A percentile compares a stretch with the other conserved stretches of the same genome.
Evolutionary conservation across 768 basidiomycete genomes (phyloP).

Genomic region (Lenzites betulinus): DNA sequence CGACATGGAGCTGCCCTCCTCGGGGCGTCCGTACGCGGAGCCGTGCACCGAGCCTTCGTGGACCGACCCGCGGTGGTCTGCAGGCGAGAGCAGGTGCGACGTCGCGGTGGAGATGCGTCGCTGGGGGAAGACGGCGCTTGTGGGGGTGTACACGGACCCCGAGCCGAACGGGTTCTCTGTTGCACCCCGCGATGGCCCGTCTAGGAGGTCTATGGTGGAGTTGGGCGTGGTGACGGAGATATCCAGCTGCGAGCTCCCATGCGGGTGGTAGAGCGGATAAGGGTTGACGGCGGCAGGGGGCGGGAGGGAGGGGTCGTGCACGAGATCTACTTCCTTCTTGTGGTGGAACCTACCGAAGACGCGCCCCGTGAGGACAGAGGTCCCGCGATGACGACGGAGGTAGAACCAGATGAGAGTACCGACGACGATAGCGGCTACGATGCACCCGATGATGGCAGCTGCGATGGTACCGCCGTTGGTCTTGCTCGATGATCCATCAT

Average conservation of each 20-base stretch:
- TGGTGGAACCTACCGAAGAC: slow-evolving; percentile 14
- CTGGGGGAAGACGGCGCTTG: slow-evolving; percentile 6
- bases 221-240: slow-evolving; percentile 3
- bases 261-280: slow-evolving; percentile 19
- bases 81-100: not conserved
- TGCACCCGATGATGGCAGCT: slow-evolving; percentile 26
- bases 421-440: slow-evolving; percentile 24
- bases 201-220: slow-evolving; percentile 11
- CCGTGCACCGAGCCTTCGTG: not conserved
- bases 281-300: slow-evolving; percentile 18
- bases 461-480: slow-evolving; percentile 23
- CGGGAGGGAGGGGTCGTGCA: slow-evolving; percentile 10
- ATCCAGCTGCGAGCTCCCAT: not conserved
- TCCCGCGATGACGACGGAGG: slow-evolving; percentile 19
- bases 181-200: not conserved
- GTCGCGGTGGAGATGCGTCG: not conserved
- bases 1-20: slow-evolving; percentile 12
- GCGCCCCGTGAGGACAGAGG: not conserved
- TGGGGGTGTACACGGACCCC: not conserved
- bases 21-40: not conserved
- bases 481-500: slow-evolving; percentile 10
- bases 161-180: not conserved
- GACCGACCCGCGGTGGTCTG: not conserved
- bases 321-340: slow-evolving; percentile 20
- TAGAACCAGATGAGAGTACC: slow-evolving; percentile 25